phyloP scores from a whole-genome alignment of 1,284 basidiomycete genomes.

The Ustilago esculenta region DNA sequence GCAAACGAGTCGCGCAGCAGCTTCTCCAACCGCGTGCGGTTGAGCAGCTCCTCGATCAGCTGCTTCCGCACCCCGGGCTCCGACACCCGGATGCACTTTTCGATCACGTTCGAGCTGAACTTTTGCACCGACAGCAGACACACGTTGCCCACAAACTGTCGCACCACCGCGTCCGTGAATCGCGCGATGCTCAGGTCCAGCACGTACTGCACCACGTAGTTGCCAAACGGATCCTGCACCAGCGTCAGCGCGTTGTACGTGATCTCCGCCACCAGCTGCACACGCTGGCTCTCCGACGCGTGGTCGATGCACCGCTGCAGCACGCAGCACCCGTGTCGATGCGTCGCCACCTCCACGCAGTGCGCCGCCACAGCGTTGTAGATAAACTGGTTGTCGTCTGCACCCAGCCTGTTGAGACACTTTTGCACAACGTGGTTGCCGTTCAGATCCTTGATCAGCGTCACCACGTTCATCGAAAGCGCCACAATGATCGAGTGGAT shows the following conservation, averaged over 20 bases:
- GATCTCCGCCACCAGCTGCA: constrained; percentile 98
- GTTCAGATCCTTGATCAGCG: constrained; percentile 99
- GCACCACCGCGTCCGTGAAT: constrained; percentile 95
- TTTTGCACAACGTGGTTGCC: constrained; percentile 99
- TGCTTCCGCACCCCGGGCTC: constrained; percentile 92
- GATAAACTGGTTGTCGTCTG: constrained; percentile 99
- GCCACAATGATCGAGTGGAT: constrained; percentile 97
- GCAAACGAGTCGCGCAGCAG: constrained; percentile 77
- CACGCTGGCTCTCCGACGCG: constrained; percentile 91
- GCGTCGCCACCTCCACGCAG: constrained; percentile 98
- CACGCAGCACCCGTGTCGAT: constrained; percentile 98
- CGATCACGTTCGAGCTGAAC: constrained; percentile 94
- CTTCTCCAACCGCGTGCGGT: constrained; percentile 93
- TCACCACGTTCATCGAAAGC: constrained; percentile 95
- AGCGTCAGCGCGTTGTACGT: constrained; percentile 97
- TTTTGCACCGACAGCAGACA: constrained; percentile 98
- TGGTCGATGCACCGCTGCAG: constrained; percentile 98
- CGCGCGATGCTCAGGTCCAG: constrained; percentile 97
- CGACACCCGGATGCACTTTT: constrained; percentile 97
- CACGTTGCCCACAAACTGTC: constrained; percentile 97
- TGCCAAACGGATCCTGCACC: constrained; percentile 98
- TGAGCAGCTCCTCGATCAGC: constrained; percentile 93
- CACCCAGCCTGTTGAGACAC: constrained; percentile 95
- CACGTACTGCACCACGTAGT: constrained; percentile 96
- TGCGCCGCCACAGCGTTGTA: constrained; percentile 99